Base-by-base conservation (phyloP, 306 rosid genomes). In the Myrica gale region DNA sequence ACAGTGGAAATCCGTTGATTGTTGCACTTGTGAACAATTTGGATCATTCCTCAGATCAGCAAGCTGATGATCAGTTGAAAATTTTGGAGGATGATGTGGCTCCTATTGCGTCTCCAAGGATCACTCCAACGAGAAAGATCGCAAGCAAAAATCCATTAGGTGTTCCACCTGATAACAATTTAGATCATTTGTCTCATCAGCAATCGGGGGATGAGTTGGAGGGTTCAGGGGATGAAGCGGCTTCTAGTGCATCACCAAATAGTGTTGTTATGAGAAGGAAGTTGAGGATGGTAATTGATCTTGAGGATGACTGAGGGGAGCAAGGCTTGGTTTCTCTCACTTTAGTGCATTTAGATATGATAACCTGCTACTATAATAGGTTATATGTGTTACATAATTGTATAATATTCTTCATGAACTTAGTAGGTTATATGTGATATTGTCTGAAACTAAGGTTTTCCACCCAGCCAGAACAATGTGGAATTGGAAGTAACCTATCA, bases 221-320 rank as follows among this genome's bases (percentile, higher is more conserved):
- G 73, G 97, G 90, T 84, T 89, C 91, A 46, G 96, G 82, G 26
- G 90, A 89, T 82, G 98, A 94, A 75, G 78, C 68, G 79, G 60
- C 26, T 77, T 16, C 76, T 41, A 66, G 68, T 72, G 84, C 51
- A 66, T 20, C 79, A 47, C 74, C 85, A 70, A 78, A 76, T 19
- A 87, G 78, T 73, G 81, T 78, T 65, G 71, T 72, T 58, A 81
- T 79, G 55, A 89, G 90, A 87, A 91, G 97, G 83, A 90, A 79
- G 87, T 84, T 82, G 79, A 88, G 95, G 84, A 89, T 90, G 98
- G 90, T 91, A 17, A 82, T 94, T 79, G 98, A 94, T 63, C 81
- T 86, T 20, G 97, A 90, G 76, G 95, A 91, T 68, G 93, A 91
- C 65, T 90, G 82, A 93, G 80, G 74, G 79, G 78, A 75, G 71